phyloP scores from a whole-genome alignment of 495 filamentous ascomycete genomes.

The Niebla homalea region DNA sequence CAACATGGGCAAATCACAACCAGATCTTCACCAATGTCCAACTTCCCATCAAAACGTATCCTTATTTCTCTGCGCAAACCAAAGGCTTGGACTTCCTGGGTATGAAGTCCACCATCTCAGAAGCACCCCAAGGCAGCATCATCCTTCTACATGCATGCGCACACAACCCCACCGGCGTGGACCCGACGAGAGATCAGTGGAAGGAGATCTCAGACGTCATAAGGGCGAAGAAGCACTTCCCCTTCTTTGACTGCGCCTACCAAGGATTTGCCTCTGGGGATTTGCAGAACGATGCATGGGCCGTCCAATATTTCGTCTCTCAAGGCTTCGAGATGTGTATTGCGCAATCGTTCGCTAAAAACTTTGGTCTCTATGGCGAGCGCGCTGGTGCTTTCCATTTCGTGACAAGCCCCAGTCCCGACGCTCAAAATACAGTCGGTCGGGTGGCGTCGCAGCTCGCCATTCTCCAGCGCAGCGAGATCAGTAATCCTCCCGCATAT shows the following conservation, averaged over 20 bases:
- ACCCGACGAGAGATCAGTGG: slow-evolving; percentile 92
- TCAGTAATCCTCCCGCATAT: slow-evolving; percentile 90
- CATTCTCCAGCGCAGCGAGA: slow-evolving; percentile 91
- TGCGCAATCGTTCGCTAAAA: slow-evolving; percentile 96
- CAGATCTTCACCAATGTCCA: slow-evolving; percentile 94
- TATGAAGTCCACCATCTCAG: slow-evolving; percentile 54
- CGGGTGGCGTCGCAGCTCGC: slow-evolving; percentile 78
- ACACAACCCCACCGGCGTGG: slow-evolving; percentile 96
- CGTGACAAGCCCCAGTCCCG: slow-evolving; percentile 57
- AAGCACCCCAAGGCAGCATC: slow-evolving; percentile 64
- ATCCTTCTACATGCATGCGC: slow-evolving; percentile 93
- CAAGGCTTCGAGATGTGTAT: slow-evolving; percentile 92
- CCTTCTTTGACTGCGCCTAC: slow-evolving; percentile 98
- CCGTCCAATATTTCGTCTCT: slow-evolving; percentile 83
- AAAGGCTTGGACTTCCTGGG: slow-evolving; percentile 85
- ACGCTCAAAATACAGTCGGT: slow-evolving; percentile 46
- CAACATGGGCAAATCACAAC: slow-evolving; percentile 97
- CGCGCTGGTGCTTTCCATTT: slow-evolving; percentile 95
- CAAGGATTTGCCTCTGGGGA: slow-evolving; percentile 96
- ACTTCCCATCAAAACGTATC: slow-evolving; percentile 67
- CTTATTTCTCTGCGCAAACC: slow-evolving; percentile 79
- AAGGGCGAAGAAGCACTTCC: slow-evolving; percentile 68
- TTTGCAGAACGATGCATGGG: slow-evolving; percentile 71
- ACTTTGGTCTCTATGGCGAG: slow-evolving; percentile 96
- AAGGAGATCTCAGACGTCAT: slow-evolving; percentile 70